These are phyloP conservation scores for Kuraishia piskuri DNA, from an alignment of 805 yeast genomes.

Conservation along the genomic window DNA sequence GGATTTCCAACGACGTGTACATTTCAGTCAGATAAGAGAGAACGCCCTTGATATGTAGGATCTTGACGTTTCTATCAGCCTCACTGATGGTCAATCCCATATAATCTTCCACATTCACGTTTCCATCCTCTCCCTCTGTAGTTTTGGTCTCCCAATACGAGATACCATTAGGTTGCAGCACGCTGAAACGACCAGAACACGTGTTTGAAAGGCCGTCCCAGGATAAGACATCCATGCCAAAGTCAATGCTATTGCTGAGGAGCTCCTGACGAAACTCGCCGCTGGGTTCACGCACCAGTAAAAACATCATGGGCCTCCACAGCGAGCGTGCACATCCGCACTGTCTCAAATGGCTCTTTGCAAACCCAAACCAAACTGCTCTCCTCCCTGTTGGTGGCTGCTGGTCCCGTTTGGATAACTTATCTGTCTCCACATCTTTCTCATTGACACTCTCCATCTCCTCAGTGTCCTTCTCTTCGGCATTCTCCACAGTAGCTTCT, in stretches of 20 bases:
- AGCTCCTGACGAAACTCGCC: conserved; percentile 19
- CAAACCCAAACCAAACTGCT: conserved; percentile 34
- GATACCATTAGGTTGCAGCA: background rate
- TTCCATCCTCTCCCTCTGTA: background rate
- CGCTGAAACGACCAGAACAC: conserved; percentile 1
- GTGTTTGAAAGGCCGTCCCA: conserved; percentile 11
- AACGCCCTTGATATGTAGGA: background rate
- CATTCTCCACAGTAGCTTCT: conserved; percentile 10
- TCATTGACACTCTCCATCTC: no score
- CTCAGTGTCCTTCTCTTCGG: no score
- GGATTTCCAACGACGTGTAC: background rate
- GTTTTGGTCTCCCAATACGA: conserved; percentile 5
- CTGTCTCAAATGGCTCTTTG: conserved; percentile 30
- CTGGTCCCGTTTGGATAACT: background rate
- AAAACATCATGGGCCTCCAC: conserved; percentile 36
- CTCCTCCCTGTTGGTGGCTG: conserved; percentile 16
- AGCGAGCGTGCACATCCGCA: conserved; percentile 36
- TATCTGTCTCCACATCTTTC: no score
- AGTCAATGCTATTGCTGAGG: conserved; percentile 23
- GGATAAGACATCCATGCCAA: conserved; percentile 23
- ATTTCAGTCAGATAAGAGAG: background rate
- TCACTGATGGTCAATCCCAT: conserved; percentile 1
- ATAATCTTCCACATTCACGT: background rate
- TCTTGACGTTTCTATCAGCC: conserved; percentile 1
- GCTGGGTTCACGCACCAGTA: conserved; percentile 25